Base-by-base conservation (phyloP, 192 early-diverging fungal species). In the Dissophora globulifera region DNA sequence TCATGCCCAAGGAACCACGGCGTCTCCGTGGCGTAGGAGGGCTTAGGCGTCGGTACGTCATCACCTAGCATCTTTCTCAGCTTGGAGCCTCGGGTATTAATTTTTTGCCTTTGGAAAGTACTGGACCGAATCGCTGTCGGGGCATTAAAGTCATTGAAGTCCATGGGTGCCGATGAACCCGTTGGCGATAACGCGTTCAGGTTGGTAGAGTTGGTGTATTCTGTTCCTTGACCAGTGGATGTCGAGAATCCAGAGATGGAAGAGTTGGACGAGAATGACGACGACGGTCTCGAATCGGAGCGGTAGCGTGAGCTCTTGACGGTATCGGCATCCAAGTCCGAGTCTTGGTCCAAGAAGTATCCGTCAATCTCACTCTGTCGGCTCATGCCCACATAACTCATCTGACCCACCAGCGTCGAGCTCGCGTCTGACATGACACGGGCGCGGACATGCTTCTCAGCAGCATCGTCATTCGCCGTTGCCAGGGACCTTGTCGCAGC, bases 1-100 rank as follows among this genome's bases (percentile, higher is more conserved):
- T 96, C 95, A 61, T 93, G 88, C 43, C 81, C 78, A 48, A 98
- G 84, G 49, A 86, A 98, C 95, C 94, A 95, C 5, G 85, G 86
- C 32, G 67, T 69, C 69, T 66, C 62, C 54, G 26, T 47, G 51
- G 46, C 48, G 50, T 61, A 47, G 53, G 59, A 48, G 22, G 38
- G 69, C n/a, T 59, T 59, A 38, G 62, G 78, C 5, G 58, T 54
- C 10, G 64, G 63, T 19, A 35, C 63, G 19, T 87, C 87, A 16
- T 85, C 82, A 20, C 88, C 88, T 57, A 90, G 87, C 66, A 90
- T 87, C 62, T 68, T 83, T 67, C 63, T 78, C 65, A 65, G 81
- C 54, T 78, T 90, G 82, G 42, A 60, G 31, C 70, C 65, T 17
- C 55, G 47, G 26, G 42, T 52, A 20, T 61, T 43, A 2, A 35